Evolutionary conservation across 345 rosid genomes (phyloP), one percentile per base, ranked within the genome.

Genomic region (Corchorus olitorius): DNA sequence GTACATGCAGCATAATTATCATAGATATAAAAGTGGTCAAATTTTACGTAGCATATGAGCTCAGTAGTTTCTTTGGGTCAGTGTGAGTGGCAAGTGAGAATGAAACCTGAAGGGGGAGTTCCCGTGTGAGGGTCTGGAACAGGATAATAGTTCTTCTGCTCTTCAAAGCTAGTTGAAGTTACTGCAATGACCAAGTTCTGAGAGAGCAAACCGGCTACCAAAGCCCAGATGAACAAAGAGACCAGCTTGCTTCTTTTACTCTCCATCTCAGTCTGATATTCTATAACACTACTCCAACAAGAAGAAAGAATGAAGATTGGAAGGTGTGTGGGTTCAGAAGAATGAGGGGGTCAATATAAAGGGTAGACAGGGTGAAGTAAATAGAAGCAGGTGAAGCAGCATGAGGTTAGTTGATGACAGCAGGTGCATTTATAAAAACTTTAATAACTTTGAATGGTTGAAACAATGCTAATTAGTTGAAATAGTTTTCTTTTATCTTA

Each of bases 351-450:
- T 58, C 62, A 73, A 75, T 82, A 79, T 78, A 84, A 75, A 86
- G 79, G 75, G 63, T 2, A 13, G 50, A 35, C 35, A 8, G 60
- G 66, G 81, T 60, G 85, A 73, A 90, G 94, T 94, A 85, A 94
- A 89, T 92, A 84, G 73, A 62, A 83, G 87, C 88, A 86, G 93
- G 90, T 87, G 87, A 82, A 81, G 75, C 82, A 82, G 90, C 77
- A 71, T 79, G 92, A 65, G 75, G 97, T 93, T 92, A 83, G 97
- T 89, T 91, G 97, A 89, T 87, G 76, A 73, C 75, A 83, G 88
- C 89, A 86, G 89, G 84, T 71, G 89, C 94, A 92, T 93, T 92
- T 86, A 92, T 84, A 74, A 65, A 65, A 55, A 68, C 13, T 48
- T 74, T 75, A 52, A 63, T 53, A n/a, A 70, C 74, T 54, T 6